These are phyloP conservation scores for Ogataea zsoltii DNA, from an alignment of 805 yeast species.

Conservation along the genomic window DNA sequence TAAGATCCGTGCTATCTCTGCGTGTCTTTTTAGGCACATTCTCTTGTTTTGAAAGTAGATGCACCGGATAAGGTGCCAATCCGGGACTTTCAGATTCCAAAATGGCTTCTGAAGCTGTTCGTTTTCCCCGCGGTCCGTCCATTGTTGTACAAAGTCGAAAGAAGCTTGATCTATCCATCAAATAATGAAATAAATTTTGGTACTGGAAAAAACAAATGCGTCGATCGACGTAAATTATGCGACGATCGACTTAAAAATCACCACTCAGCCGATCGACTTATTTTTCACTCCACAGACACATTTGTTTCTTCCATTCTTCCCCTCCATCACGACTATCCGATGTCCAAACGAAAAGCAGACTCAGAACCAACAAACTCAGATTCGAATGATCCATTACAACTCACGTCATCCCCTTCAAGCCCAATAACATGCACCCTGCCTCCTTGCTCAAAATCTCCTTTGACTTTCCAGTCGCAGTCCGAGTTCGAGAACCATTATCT, in stretches of 20 bases:
- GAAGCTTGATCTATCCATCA: not conserved
- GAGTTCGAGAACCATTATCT: slow-evolving; percentile 30
- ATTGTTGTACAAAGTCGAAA: not conserved
- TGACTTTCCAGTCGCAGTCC: slow-evolving; percentile 6
- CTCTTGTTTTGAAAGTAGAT: not conserved
- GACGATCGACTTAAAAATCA: no score
- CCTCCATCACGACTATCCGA: not conserved
- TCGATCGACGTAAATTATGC: slow-evolving; percentile 1
- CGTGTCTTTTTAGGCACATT: slow-evolving; percentile 4
- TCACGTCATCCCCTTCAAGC: no score
- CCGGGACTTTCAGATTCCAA: not conserved
- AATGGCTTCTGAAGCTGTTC: not conserved
- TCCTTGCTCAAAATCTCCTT: not conserved
- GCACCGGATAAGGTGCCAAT: slow-evolving; percentile 12
- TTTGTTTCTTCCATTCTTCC: no score
- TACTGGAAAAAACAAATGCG: not conserved
- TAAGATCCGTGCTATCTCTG: slow-evolving; percentile 5
- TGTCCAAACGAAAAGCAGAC: not conserved
- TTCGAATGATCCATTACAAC: no score
- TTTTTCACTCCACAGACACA: no score
- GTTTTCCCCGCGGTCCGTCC: not conserved
- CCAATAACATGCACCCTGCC: slow-evolving; percentile 1
- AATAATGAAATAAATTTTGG: not conserved
- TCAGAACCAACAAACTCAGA: not conserved
- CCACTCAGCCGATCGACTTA: no score